Base-by-base conservation (phyloP, 2,329 filamentous ascomycete genomes). In the Trichoderma sp. region DNA sequence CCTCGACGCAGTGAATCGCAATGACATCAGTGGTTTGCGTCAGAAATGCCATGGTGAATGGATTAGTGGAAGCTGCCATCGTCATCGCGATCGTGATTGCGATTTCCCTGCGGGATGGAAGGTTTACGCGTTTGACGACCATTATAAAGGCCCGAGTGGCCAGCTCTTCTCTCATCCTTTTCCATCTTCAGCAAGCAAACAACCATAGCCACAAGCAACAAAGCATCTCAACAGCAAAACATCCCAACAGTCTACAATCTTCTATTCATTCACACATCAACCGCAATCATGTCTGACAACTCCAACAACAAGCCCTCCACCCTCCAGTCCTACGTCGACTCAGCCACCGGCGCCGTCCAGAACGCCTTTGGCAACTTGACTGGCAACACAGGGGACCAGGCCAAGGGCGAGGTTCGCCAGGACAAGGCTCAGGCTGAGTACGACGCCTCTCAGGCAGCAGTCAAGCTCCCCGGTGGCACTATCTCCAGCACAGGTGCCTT, bases 311-410 rank as follows among this genome's bases (percentile, higher is more conserved):
- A 72, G 60, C 73, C 90, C 73, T 96, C 93, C 71, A 96, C 94
- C 72, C 85, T 94, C 76, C 87, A 95, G 85, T 91, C 92, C 68
- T 90, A 90, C 81, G 77, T 92, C 74, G 90, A 94, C 85, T 86
- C 87, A 16, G 91, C 91, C 75, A 85, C 89, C 46, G 92, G 92
- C 73, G 84, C 89, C 66, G 87, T 90, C 64, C 93, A 97, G 81
- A 90, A 86, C 71, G 88, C 85, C 60, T 74, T 96, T 60, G 92
- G 93, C 72, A 86, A 83, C 71, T 70, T 97, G 68, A 94, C 91
- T 11, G 94, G 93, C 75, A 93, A 82, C 83, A 84, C 85, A 2
- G 83, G 84, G 70, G 90, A 95, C 75, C 84, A 93, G 84, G 78
- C 80, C 65, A 81, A 91, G 81, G 90, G 89, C 75, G 82, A 91